Evolutionary conservation across 2,329 filamentous ascomycete species (phyloP), one percentile per base, ranked within the genome.

Genomic region (Botrytis porri): DNA sequence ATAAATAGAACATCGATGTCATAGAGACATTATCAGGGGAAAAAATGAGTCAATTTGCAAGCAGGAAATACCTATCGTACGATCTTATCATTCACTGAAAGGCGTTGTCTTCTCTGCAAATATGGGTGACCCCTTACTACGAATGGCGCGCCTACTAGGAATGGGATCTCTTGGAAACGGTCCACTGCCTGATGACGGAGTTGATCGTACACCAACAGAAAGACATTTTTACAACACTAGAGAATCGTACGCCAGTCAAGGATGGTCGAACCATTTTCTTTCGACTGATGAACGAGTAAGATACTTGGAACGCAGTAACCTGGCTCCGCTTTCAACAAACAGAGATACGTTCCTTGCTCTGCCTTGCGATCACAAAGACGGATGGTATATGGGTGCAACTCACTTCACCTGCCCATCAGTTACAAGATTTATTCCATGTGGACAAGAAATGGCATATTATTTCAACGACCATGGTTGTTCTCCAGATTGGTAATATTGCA

Each of bases 291-390:
- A 8, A 35, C 62, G 39, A 45, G n/a, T 45, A 45, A 10, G 41
- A 45, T 45, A 45, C 43, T 22, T 64, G 62, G 41, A 64, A 22
- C n/a, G 41, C 9, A 45, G n/a, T 5, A 9, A 29, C 5, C 35
- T 45, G 1, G 41, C 41, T 3, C 18, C 41, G n/a, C 7, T 12
- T 22, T 29, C 41, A 14, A 45, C 41, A 14, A 64, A 64, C 18
- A 64, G 2, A 32, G 1, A 35, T 14, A 45, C 18, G 0, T 45
- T 64, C 9, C 16, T 59, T 41, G 51, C 25, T 16, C 2, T 59
- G 16, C 51, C 51, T 69, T 69, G 51, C 51, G 51, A 69, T 32
- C 66, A 69, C 22, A 69, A 41, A n/a, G 66, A 69, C 12, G 1
- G 9, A 20, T 57, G 51, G 51, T 0, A 6, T 20, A 32, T 12